Evolutionary conservation across 176 grass and related monocot genomes (phyloP).

Genomic region (Avena sativa): DNA sequence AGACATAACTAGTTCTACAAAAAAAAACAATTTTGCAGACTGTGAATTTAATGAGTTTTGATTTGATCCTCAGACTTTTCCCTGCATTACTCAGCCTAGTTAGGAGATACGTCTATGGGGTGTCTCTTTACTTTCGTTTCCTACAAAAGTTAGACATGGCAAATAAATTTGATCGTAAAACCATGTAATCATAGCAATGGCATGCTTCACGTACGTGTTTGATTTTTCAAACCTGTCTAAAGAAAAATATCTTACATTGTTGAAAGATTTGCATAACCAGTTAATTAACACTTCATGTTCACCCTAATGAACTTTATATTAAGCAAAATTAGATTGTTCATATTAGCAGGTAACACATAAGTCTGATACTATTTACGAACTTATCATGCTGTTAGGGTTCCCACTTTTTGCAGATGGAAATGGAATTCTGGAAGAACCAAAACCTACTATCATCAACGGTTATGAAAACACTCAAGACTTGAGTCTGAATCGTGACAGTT

Average conservation of each 20-base stretch:
- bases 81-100: not conserved
- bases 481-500: constrained; percentile 42
- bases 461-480: not conserved
- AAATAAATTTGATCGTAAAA: not conserved
- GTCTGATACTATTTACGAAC: not conserved
- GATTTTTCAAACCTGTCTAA: not conserved
- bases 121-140: not conserved
- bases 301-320: no score
- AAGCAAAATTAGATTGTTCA: no score
- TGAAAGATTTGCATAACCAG: not conserved
- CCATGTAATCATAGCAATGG: not conserved
- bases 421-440: not conserved
- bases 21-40: not conserved
- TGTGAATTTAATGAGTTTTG: not conserved
- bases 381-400: not conserved
- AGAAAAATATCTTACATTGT: not conserved
- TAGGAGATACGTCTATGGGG: not conserved
- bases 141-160: not conserved
- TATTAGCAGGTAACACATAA: not conserved
- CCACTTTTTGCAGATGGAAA: constrained; percentile 20
- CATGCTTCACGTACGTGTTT: not conserved
- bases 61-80: not conserved
- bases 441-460: not conserved
- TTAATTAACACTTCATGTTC: not conserved
- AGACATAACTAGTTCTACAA: not conserved